Evolutionary conservation across 164 flowering plant genomes (phyloP), one percentile per base, ranked within the genome.

Genomic region (Santalum album): DNA sequence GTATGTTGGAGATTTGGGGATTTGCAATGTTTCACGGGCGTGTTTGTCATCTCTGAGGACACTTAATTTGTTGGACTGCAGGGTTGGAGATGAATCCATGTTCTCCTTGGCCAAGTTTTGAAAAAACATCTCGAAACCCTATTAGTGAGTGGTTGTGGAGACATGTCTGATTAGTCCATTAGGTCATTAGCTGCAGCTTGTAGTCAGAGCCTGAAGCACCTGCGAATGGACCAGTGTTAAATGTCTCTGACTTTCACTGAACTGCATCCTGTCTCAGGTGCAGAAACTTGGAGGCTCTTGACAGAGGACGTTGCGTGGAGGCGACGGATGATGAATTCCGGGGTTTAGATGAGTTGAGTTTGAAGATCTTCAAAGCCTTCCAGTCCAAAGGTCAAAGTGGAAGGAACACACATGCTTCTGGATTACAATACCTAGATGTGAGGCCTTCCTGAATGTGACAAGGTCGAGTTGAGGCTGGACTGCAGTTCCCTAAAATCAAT

Each of bases 221-320:
- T 94, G 55, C 70, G 80, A 43, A 87, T 94, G 97, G 96, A 84
- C 59, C 85, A 95, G 95, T 94, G 99, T 65, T 74, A 50, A 83
- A 83, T 53, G 61, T 90, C 38, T 71, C 97, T 4, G 99, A 90
- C 59, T 77, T 57, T 72, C 96, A 23, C 48, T 94, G 50, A 76
- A 70, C 57, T 77, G 69, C 59, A 62, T 94, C 20, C 55, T 94
- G 19, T 58, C 64, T 7, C 57, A 70, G n/a, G 19, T 94, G 99
- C 69, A 65, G 49, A 62, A 75, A 75, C 59, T 65, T 94, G 3
- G 96, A 87, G 74, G 80, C 74, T 46, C 83, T 94, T 34, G 92
- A 85, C 53, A 67, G 87, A 34, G 86, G 87, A 4, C 83, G 90
- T 75, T 87, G 99, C 58, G 86, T 82, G 59, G 78, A 83, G 72